Conservation (phyloP, 2,329 filamentous ascomycete species). For the Emericellopsis cladophorae region DNA sequence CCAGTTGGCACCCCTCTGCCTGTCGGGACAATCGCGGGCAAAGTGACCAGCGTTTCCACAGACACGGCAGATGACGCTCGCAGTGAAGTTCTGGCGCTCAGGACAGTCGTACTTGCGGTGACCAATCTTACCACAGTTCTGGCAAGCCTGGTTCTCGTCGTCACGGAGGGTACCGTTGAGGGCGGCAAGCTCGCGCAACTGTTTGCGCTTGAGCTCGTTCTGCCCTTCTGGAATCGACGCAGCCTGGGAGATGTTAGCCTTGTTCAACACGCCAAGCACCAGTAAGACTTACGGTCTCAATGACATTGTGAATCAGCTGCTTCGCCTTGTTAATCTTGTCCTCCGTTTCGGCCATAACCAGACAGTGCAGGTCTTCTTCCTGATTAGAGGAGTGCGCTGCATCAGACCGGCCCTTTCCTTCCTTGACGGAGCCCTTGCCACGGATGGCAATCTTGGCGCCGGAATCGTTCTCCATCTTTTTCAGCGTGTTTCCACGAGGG, state of each 20-base stretch:
- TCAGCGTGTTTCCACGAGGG: conserved; percentile 97
- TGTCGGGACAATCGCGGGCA: conserved; percentile 93
- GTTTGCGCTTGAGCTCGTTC: conserved; percentile 97
- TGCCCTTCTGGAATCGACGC: conserved; percentile 97
- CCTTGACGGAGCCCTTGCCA: conserved; percentile 98
- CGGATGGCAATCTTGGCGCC: conserved; percentile 98
- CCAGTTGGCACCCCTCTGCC: conserved; percentile 83
- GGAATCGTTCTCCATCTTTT: conserved; percentile 98
- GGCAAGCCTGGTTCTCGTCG: conserved; percentile 97
- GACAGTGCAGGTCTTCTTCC: conserved; percentile 96
- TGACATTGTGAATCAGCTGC: conserved; percentile 95
- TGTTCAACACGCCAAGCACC: not conserved
- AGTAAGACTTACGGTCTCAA: conserved; percentile 70
- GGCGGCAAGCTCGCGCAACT: conserved; percentile 91
- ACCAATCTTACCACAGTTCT: conserved; percentile 98
- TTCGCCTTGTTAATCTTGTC: conserved; percentile 99
- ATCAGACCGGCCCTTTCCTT: conserved; percentile 97
- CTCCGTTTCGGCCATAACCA: conserved; percentile 99
- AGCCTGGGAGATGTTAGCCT: conserved; percentile 45
- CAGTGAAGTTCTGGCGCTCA: conserved; percentile 96
- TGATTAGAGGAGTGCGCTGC: conserved; percentile 99
- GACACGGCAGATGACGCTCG: conserved; percentile 96
- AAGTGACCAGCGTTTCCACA: conserved; percentile 98
- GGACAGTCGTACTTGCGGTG: conserved; percentile 98
- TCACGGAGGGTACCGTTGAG: conserved; percentile 98